Evolutionary conservation across 352 stramenopile species (phyloP).

Genomic region (Pythium coloratum): DNA sequence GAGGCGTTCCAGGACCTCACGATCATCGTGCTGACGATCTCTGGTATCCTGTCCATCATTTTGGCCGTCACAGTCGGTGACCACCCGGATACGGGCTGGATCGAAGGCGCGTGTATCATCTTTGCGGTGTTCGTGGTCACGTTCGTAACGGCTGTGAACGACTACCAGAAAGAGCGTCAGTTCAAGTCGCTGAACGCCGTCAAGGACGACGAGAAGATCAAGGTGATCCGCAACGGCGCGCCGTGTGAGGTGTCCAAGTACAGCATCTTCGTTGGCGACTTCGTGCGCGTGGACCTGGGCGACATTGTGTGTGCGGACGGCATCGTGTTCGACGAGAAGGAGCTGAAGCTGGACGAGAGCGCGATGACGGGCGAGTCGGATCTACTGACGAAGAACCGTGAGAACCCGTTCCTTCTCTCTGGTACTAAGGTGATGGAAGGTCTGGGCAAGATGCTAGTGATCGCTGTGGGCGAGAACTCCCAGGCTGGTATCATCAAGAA

Average conservation of each 20-base stretch:
- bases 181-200: conserved; percentile 86
- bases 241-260: conserved; percentile 31
- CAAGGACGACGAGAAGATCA: conserved; percentile 86
- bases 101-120: conserved; percentile 92
- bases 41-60: conserved; percentile 58
- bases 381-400: conserved; percentile 30
- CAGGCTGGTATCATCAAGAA: conserved; percentile 82
- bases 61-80: conserved; percentile 53
- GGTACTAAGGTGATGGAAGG: conserved; percentile 85
- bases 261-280: conserved; percentile 41
- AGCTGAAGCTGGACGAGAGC: conserved; percentile 44
- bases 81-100: conserved; percentile 72
- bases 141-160: conserved; percentile 89
- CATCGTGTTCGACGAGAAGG: conserved; percentile 34
- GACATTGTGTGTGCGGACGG: conserved; percentile 47
- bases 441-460: conserved; percentile 76
- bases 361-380: conserved; percentile 46
- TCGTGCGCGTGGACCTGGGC: conserved; percentile 36
- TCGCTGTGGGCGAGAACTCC: conserved; percentile 81
- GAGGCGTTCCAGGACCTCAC: conserved; percentile 87
- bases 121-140: conserved; percentile 90
- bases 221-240: conserved; percentile 59
- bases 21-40: conserved; percentile 62
- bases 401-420: conserved; percentile 92
- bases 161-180: conserved; percentile 92